Evolutionary conservation across 2,329 filamentous ascomycete species (phyloP).

Genomic region (Colletotrichum tropicale): DNA sequence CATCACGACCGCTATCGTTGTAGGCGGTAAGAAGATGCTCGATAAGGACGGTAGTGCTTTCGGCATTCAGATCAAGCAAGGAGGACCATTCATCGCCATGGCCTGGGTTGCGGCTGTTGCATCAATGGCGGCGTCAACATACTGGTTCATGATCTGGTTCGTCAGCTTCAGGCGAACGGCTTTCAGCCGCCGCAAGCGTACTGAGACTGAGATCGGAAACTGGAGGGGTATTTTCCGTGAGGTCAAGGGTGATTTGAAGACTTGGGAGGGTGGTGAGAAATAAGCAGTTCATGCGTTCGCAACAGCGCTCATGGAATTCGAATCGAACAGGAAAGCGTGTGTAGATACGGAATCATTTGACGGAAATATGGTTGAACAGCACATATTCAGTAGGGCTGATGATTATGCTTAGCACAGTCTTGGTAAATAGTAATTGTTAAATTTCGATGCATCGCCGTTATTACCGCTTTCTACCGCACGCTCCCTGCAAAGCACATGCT

Average conservation of each 20-base stretch:
- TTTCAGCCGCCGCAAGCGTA: constrained; percentile 23
- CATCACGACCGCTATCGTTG: constrained; percentile 14
- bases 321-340: not conserved
- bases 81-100: constrained; percentile 21
- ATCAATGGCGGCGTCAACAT: not conserved
- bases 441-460: not conserved
- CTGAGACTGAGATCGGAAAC: constrained; percentile 22
- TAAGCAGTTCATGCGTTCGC: not conserved
- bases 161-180: constrained; percentile 25
- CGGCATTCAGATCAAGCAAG: constrained; percentile 15
- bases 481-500: not conserved
- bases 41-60: constrained; percentile 9
- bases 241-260: constrained; percentile 22
- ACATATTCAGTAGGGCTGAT: not conserved
- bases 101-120: constrained; percentile 23
- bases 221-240: constrained; percentile 26
- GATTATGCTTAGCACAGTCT: not conserved
- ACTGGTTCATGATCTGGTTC: constrained; percentile 28
- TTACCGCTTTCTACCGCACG: not conserved
- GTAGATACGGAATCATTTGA: not conserved
- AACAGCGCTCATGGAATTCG: too few relatives aligned
- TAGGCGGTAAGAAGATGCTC: constrained; percentile 12
- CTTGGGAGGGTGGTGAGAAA: constrained; percentile 14
- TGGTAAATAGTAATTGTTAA: not conserved
- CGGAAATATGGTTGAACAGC: not conserved